Percentiles rank a stretch among this genome's conserved stretches.
These are phyloP conservation scores for Dictyostelium citrinum DNA, from an alignment of 78 protist species.

Conservation along the genomic window DNA sequence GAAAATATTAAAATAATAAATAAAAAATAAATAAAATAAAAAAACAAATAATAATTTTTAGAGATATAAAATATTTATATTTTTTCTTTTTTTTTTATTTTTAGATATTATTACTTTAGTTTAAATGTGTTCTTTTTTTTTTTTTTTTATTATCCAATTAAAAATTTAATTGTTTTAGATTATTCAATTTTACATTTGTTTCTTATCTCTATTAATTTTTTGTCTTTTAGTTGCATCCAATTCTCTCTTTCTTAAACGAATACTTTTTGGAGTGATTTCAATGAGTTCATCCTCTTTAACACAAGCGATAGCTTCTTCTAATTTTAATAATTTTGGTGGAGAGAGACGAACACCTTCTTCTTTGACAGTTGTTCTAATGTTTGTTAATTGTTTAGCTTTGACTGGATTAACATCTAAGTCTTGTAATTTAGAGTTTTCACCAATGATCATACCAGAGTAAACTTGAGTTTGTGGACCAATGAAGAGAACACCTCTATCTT, in stretches of 20 bases:
- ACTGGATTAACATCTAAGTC: conserved; percentile 89
- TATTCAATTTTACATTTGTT: not conserved
- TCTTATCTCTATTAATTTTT: conserved; percentile 55
- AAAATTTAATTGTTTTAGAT: too few species aligned
- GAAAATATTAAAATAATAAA: too few species aligned
- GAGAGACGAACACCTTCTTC: conserved; percentile 81
- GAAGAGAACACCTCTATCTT: conserved; percentile 86
- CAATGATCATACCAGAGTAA: conserved; percentile 91
- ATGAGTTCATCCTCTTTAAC: conserved; percentile 83
- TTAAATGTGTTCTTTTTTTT: not conserved
- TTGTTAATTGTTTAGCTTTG: conserved; percentile 86
- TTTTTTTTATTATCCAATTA: not conserved
- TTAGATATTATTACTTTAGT: not conserved
- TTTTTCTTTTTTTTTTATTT: not conserved
- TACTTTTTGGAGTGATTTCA: conserved; percentile 86
- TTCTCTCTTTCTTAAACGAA: conserved; percentile 79
- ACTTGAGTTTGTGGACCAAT: conserved; percentile 84
- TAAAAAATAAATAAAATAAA: too few species aligned
- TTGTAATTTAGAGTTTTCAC: conserved; percentile 75
- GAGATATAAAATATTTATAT: not conserved
- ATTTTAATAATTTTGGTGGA: conserved; percentile 76
- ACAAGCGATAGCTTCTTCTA: conserved; percentile 88
- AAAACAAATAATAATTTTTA: too few species aligned
- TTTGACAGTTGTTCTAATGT: conserved; percentile 79
- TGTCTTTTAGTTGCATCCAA: conserved; percentile 45